These are phyloP conservation scores for Osmozyma mogii DNA, from an alignment of 805 yeast species.

Conservation along the genomic window DNA sequence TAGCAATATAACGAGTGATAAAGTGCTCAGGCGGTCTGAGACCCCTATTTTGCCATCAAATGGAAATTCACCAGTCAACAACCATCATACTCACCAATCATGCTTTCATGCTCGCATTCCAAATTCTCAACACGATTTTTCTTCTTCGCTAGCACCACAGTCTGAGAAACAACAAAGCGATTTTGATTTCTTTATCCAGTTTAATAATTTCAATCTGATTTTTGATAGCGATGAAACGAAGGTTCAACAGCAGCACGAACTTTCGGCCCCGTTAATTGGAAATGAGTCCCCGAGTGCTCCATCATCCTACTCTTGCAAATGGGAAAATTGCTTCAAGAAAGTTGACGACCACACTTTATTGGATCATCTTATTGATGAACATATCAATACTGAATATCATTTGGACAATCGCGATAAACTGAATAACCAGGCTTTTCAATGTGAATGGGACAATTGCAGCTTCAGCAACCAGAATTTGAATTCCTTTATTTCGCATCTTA, in stretches of 20 bases:
- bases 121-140: conserved; percentile 9
- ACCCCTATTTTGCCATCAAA: conserved; percentile 2
- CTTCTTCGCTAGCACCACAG: conserved; percentile 1
- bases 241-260: background rate
- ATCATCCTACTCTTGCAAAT: conserved; percentile 40
- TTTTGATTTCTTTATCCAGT: conserved; percentile 31
- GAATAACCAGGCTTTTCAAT: conserved; percentile 26
- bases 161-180: conserved; percentile 19
- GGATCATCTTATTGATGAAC: conserved; percentile 37
- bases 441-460: conserved; percentile 75
- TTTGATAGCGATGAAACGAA: conserved; percentile 2
- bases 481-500: conserved; percentile 48
- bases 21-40: conserved; percentile 4
- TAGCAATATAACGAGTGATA: conserved; percentile 3
- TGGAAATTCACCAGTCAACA: conserved; percentile 1
- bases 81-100: conserved; percentile 29
- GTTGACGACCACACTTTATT: conserved; percentile 27
- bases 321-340: conserved; percentile 54
- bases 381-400: conserved; percentile 42
- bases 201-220: conserved; percentile 21
- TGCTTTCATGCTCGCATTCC: conserved; percentile 39
- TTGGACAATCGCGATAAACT: too few relatives aligned
- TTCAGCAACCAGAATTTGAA: conserved; percentile 47
- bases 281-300: background rate
- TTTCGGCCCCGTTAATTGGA: too few relatives aligned